Percentiles rank a stretch among this genome's conserved stretches.
phyloP scores from a whole-genome alignment of 306 rosid species.

The Dryas drummondii region DNA sequence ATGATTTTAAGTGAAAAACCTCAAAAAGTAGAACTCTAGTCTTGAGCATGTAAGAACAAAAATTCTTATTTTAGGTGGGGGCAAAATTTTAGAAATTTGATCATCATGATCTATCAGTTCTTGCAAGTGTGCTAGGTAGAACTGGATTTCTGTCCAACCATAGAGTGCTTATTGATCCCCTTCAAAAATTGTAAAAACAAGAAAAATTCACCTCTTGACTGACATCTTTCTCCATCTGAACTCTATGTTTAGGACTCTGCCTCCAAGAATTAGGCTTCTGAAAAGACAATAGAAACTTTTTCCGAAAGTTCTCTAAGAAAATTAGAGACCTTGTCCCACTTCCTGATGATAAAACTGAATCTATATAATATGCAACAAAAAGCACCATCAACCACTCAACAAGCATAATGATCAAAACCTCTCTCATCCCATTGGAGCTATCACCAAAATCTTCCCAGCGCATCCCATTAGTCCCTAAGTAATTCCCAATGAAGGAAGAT shows the following conservation, averaged over 20 bases:
- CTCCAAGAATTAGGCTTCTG: slow-evolving; percentile 52
- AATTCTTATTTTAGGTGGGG: too few species aligned
- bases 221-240: slow-evolving; percentile 77
- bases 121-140: too few species aligned
- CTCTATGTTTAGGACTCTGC: slow-evolving; percentile 65
- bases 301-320: slow-evolving; percentile 52
- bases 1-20: too few species aligned
- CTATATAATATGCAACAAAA: slow-evolving; percentile 57
- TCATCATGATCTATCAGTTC: too few species aligned
- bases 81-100: too few species aligned
- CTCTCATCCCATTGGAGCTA: slow-evolving; percentile 67
- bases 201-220: slow-evolving; percentile 61
- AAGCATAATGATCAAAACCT: slow-evolving; percentile 55
- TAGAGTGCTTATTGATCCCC: too few species aligned
- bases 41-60: too few species aligned
- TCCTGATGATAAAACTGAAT: slow-evolving; percentile 46
- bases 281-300: slow-evolving; percentile 42
- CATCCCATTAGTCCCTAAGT: slow-evolving; percentile 63
- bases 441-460: slow-evolving; percentile 66
- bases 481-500: slow-evolving; percentile 48
- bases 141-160: too few species aligned
- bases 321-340: slow-evolving; percentile 56
- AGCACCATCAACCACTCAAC: slow-evolving; percentile 66
- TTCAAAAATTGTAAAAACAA: not conserved
- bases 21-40: too few species aligned